phyloP scores from a whole-genome alignment of 176 grass and related monocot species.

The Areca catechu region DNA sequence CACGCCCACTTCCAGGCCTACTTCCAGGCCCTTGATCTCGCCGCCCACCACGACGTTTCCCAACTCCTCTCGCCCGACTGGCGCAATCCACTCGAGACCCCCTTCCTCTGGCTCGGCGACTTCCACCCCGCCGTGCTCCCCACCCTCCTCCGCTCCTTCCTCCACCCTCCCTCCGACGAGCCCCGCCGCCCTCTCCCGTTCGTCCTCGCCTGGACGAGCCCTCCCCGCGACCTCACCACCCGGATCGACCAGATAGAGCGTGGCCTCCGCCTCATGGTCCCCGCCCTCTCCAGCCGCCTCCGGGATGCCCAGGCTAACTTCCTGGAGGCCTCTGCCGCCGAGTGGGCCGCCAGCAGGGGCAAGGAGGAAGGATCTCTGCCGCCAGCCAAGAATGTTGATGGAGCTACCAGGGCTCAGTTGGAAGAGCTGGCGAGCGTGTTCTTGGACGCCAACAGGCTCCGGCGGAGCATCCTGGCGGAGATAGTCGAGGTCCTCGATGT shows the following conservation, averaged over 20 bases:
- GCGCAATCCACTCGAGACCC: slow-evolving; percentile 48
- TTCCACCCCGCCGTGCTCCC: slow-evolving; percentile 52
- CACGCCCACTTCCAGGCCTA: slow-evolving; percentile 51
- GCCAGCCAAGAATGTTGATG: background rate
- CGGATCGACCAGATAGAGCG: slow-evolving; percentile 41
- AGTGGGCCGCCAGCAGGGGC: background rate
- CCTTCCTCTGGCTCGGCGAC: slow-evolving; percentile 59
- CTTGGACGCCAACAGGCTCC: slow-evolving; percentile 46
- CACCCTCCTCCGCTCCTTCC: slow-evolving; percentile 7
- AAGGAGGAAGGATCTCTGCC: too few relatives aligned
- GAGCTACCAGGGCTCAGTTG: background rate
- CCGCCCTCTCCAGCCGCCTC: slow-evolving; percentile 44
- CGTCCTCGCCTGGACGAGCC: slow-evolving; percentile 1
- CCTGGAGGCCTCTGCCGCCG: slow-evolving; percentile 22
- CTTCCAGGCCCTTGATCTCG: slow-evolving; percentile 50
- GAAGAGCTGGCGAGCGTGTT: slow-evolving; percentile 30
- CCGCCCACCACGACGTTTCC: slow-evolving; percentile 40
- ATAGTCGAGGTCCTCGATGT: slow-evolving; percentile 43
- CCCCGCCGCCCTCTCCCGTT: slow-evolving; percentile 29
- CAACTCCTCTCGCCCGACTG: slow-evolving; percentile 34
- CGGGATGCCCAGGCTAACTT: slow-evolving; percentile 39
- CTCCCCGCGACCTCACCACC: background rate
- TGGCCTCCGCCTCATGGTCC: slow-evolving; percentile 44
- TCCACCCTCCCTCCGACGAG: slow-evolving; percentile 30
- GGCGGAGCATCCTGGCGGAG: slow-evolving; percentile 43